Evolutionary conservation across 805 yeast genomes (phyloP).

Genomic region (Yamadazyma sp.): DNA sequence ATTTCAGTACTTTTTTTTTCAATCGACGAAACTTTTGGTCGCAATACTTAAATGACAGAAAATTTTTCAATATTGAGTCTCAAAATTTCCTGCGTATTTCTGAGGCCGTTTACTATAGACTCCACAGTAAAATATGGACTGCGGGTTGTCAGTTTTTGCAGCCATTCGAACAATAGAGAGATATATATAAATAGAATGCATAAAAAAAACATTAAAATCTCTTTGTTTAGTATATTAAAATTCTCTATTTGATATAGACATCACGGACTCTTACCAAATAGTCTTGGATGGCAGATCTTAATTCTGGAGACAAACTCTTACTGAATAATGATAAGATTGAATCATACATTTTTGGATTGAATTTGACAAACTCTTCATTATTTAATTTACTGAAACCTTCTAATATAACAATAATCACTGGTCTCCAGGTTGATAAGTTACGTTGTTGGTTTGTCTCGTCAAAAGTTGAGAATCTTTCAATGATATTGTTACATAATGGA

Average conservation of each 20-base stretch:
- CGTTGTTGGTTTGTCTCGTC: constrained; percentile 78
- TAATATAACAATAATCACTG: constrained; percentile 84
- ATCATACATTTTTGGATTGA: constrained; percentile 60
- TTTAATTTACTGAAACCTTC: constrained; percentile 80
- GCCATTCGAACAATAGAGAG: too few relatives aligned
- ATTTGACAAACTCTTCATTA: constrained; percentile 60
- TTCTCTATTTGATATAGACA: too few relatives aligned
- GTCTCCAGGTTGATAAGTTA: constrained; percentile 82
- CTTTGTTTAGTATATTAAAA: too few relatives aligned
- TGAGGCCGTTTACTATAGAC: constrained; percentile 1
- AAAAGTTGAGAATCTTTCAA: constrained; percentile 65
- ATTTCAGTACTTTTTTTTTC: constrained; percentile 4
- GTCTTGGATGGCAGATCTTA: constrained; percentile 57
- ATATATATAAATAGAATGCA: too few relatives aligned
- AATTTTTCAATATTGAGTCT: constrained; percentile 5
- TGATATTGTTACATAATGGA: constrained; percentile 69
- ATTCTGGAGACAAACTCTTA: constrained; percentile 57
- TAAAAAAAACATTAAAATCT: too few relatives aligned
- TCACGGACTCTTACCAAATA: constrained; percentile 44
- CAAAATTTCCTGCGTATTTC: constrained; percentile 3
- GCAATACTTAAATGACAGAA: constrained; percentile 6
- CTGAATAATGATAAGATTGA: constrained; percentile 58
- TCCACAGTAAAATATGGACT: too few relatives aligned
- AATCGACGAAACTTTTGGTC: constrained; percentile 7
- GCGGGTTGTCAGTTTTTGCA: too few relatives aligned